A percentile compares a stretch with the other conserved stretches of the same genome.
These are phyloP conservation scores for Climacium dendroides DNA, from an alignment of 225 moss, liverwort and hornwort species.

Conservation along the genomic window DNA sequence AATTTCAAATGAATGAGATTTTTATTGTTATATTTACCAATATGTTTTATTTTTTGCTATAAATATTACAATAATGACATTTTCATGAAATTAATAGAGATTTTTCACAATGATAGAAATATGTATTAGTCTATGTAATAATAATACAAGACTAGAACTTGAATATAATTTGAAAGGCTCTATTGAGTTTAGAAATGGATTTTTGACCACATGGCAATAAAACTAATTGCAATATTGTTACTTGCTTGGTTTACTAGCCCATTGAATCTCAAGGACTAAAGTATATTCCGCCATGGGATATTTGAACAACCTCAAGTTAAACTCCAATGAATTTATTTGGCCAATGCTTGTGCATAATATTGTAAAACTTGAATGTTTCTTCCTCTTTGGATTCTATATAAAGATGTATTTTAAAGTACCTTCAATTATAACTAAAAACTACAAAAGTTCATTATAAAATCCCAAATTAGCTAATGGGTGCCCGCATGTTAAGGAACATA, in stretches of 20 bases:
- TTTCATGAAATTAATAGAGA: neutral
- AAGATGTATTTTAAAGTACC: neutral
- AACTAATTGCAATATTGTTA: neutral
- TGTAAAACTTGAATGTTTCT: no score
- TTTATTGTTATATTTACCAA: neutral
- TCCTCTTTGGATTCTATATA: accelerated
- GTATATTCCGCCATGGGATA: accelerated
- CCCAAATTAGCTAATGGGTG: no score
- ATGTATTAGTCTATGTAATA: neutral
- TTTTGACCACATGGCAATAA: neutral
- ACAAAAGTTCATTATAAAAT: neutral
- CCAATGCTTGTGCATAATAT: neutral
- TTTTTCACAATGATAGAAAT: neutral
- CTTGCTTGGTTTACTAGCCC: neutral
- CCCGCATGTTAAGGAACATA: no score
- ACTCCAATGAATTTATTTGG: neutral
- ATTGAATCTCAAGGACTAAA: neutral
- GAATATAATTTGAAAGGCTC: neutral
- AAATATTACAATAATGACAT: neutral
- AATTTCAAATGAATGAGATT: neutral
- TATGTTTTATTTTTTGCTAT: neutral
- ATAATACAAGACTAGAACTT: neutral
- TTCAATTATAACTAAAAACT: neutral
- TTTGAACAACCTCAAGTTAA: accelerated
- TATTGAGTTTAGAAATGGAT: neutral